Evolutionary conservation across 345 rosid species (phyloP), one percentile per base, ranked within the genome.

Genomic region (Arabidopsis arenosa): DNA sequence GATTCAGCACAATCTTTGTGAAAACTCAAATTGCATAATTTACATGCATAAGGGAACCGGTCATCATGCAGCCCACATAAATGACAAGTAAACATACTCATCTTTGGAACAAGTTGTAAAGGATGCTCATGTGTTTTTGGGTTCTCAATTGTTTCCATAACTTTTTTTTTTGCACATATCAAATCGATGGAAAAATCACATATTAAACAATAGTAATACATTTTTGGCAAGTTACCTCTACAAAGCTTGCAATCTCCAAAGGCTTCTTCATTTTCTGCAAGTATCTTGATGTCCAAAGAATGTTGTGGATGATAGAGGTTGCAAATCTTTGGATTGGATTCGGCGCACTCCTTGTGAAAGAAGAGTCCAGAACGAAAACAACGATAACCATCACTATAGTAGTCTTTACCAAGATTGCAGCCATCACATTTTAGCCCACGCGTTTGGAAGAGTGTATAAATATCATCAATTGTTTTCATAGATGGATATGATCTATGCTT

Each of bases 1-100:
- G 70, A 73, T 52, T 63, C 76, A 0, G 63, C 76, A 5, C 76
- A 73, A 15, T 39, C 44, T 53, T 52, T 54, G 54, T 73, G 76
- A 61, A 63, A 73, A 12, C 48, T 73, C 35, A 73, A 39, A 62
- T 12, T 7, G 36, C 75, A 71, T 48, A 59, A 13, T 3, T 59
- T 47, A 36, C 75, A 71, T 23, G 41, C 49, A 72, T 48, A 72
- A 36, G 68, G 60, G 1, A 71, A 72, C 49, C 68, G 32, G 1
- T 72, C 75, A 60, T 72, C 75, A 14, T 5, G 13, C 17, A 48
- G 0, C 48, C n/a, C 30, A 48, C 75, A 72, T 36, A 72, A 2
- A 36, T 60, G 40, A 57, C 51, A 72, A 23, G 67, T 72, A 49
- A 72, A 60, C 17, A 6, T 48, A 35, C 37, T 5, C 26, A 72